Evolutionary conservation across 1,139 yeast species (phyloP).

Genomic region (Candida albicans): DNA sequence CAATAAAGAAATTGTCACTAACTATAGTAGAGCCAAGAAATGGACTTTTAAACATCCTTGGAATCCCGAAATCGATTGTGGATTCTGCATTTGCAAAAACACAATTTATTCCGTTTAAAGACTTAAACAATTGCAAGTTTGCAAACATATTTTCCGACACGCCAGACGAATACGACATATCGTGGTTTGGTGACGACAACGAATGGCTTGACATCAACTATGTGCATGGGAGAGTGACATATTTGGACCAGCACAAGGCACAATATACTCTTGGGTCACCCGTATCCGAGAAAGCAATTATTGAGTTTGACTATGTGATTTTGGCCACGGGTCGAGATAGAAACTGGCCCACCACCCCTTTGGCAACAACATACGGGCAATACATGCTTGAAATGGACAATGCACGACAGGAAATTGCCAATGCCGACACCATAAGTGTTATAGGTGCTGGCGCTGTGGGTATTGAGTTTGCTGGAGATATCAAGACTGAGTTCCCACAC

Average conservation of each 20-base stretch:
- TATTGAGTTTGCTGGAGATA: slow-evolving; percentile 49
- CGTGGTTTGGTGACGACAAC: slow-evolving; percentile 5
- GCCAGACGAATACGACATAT: slow-evolving; percentile 5
- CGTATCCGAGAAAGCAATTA: slow-evolving; percentile 16
- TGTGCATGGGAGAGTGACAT: slow-evolving; percentile 43
- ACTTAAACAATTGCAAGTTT: slow-evolving; percentile 32
- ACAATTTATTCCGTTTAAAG: slow-evolving; percentile 38
- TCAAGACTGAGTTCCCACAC: slow-evolving; percentile 35
- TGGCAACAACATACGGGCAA: slow-evolving; percentile 22
- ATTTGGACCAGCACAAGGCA: slow-evolving; percentile 28
- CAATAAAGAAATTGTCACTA: slow-evolving; percentile 27
- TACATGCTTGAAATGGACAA: slow-evolving; percentile 36
- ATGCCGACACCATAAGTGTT: slow-evolving; percentile 29
- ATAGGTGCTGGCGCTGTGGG: slow-evolving; percentile 57
- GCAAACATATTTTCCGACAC: slow-evolving; percentile 26
- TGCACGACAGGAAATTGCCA: slow-evolving; percentile 24
- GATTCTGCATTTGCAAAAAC: slow-evolving; percentile 47
- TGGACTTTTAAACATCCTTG: slow-evolving; percentile 53
- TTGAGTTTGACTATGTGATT: slow-evolving; percentile 50
- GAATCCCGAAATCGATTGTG: slow-evolving; percentile 50
- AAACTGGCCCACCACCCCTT: slow-evolving; percentile 56
- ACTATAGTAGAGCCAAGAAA: slow-evolving; percentile 51
- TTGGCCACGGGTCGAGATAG: slow-evolving; percentile 54
- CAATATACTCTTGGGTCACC: slow-evolving; percentile 19
- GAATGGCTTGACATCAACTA: slow-evolving; percentile 21